Conservation (phyloP, 2,329 filamentous ascomycete genomes). For the Aspergillus nomiae region DNA sequence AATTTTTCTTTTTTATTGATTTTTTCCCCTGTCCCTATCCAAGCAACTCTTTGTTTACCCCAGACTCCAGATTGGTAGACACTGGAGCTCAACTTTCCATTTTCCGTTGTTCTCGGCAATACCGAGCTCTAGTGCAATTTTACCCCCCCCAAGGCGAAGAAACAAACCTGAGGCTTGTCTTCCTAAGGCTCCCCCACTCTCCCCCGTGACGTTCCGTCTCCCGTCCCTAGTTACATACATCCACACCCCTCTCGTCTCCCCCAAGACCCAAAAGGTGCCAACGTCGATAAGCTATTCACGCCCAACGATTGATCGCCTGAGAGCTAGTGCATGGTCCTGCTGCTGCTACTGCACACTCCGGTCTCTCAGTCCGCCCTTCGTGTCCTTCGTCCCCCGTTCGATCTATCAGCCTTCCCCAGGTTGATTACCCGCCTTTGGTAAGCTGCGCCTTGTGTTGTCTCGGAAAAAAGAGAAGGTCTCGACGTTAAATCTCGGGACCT, state of each 20-base stretch:
- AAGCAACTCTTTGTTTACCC: background rate
- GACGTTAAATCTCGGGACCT: constrained; percentile 17
- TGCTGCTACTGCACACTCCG: background rate
- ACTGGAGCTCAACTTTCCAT: background rate
- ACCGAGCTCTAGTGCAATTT: background rate
- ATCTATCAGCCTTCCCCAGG: background rate
- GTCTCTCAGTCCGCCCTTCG: background rate
- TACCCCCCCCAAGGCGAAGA: background rate
- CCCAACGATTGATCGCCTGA: background rate
- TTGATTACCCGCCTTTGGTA: constrained; percentile 16
- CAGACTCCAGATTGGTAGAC: background rate
- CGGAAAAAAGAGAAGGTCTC: constrained; percentile 26
- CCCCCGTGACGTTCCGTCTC: constrained; percentile 17
- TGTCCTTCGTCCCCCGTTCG: background rate
- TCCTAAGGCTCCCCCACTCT: constrained; percentile 5
- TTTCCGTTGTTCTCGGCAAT: background rate
- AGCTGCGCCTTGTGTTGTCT: constrained; percentile 29
- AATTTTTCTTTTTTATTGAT: background rate
- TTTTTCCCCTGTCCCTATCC: background rate
- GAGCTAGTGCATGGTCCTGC: background rate
- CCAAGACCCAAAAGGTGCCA: constrained; percentile 3
- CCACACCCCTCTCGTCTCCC: constrained; percentile 26
- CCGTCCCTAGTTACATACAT: constrained; percentile 3
- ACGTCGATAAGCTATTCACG: constrained; percentile 9
- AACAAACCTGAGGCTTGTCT: background rate